Conservation (phyloP, 2,329 filamentous ascomycete genomes). For the Madurella fahalii region DNA sequence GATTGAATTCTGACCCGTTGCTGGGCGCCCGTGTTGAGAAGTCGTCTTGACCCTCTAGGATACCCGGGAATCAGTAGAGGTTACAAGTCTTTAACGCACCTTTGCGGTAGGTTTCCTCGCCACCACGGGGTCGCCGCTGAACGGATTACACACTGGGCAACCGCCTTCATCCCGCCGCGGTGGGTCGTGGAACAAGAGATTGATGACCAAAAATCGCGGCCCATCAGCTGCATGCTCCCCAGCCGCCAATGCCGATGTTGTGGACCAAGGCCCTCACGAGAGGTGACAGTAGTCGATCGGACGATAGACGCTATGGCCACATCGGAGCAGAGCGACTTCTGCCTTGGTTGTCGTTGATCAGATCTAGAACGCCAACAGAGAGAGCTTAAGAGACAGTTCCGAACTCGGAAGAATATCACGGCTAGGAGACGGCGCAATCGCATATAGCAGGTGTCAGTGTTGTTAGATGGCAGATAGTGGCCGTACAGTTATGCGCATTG, state of each 20-base stretch:
- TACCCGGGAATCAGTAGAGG: slow-evolving; percentile 56
- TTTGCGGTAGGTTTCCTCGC: neutral
- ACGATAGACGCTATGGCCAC: slow-evolving; percentile 8
- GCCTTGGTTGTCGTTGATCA: too few relatives aligned
- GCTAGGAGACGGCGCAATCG: neutral
- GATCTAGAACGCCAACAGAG: too few relatives aligned
- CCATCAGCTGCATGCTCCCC: neutral
- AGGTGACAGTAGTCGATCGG: neutral
- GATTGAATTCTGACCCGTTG: slow-evolving; percentile 47
- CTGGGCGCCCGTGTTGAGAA: slow-evolving; percentile 55
- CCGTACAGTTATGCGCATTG: neutral
- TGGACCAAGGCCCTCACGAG: neutral
- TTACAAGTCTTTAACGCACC: slow-evolving; percentile 37
- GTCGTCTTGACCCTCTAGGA: slow-evolving; percentile 52
- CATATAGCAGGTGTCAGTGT: neutral
- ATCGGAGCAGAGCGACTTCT: slow-evolving; percentile 8
- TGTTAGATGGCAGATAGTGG: neutral
- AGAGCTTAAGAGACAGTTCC: too few relatives aligned
- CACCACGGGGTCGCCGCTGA: neutral
- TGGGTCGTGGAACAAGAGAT: too few relatives aligned
- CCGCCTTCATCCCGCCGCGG: neutral
- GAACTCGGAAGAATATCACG: too few relatives aligned
- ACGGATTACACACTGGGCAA: too few relatives aligned
- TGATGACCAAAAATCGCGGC: too few relatives aligned
- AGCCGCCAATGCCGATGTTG: neutral